Evolutionary conservation across 148 eudicot genomes (phyloP).

Genomic region (Bassia scoparia): DNA sequence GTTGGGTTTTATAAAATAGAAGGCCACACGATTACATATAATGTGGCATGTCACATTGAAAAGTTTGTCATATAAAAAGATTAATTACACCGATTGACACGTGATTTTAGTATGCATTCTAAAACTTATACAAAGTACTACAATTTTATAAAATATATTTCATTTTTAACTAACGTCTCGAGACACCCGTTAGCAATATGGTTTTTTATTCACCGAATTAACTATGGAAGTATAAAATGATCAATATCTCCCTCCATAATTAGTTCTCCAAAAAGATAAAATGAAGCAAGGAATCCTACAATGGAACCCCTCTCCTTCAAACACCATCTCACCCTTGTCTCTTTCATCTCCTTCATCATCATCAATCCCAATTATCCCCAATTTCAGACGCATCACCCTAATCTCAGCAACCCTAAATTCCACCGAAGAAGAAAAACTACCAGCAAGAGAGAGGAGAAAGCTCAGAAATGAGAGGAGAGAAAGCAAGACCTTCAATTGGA

Average conservation of each 20-base stretch:
- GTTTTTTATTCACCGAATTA: no score
- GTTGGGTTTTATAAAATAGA: no score
- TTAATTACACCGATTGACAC: no score
- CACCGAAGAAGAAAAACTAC: conserved; percentile 24
- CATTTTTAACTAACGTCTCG: no score
- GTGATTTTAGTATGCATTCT: no score
- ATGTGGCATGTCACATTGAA: no score
- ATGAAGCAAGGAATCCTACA: conserved; percentile 32
- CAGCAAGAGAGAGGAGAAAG: conserved; percentile 73
- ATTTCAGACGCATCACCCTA: conserved; percentile 7
- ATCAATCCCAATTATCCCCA: conserved; percentile 8
- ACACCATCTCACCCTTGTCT: not conserved
- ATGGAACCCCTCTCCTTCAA: conserved; percentile 19
- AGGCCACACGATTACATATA: no score
- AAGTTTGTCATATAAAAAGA: no score
- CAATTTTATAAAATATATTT: no score
- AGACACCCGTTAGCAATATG: no score
- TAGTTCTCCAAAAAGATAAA: conserved; percentile 21
- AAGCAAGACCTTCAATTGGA: conserved; percentile 61
- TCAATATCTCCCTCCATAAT: not conserved
- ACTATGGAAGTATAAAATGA: no score
- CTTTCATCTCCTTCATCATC: conserved; percentile 7
- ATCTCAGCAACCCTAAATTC: conserved; percentile 31
- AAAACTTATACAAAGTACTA: no score
- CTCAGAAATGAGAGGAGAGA: conserved; percentile 77